Evolutionary conservation across 768 basidiomycete species (phyloP), one percentile per base, ranked within the genome.

Genomic region (Lanmaoa pseudosensibilis): DNA sequence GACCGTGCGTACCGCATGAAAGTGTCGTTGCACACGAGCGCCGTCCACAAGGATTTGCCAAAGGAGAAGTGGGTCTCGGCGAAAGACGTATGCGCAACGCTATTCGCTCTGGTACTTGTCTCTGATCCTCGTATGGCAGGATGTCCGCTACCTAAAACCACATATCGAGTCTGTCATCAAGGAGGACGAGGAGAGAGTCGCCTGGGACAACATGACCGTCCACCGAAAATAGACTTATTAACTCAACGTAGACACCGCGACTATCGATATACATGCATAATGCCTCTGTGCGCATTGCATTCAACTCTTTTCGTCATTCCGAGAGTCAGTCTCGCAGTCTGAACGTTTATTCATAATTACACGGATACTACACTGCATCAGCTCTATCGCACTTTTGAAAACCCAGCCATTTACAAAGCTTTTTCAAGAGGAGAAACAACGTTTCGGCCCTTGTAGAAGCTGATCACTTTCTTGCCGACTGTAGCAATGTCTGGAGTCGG

Each of bases 1-100:
- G 95, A 97, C 81, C 92, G 97, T 58, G 84, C 85, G 54, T 97
- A 78, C 83, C 90, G 97, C 59, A 77, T 95, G 73, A 92, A 93
- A 71, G 76, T 85, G n/a, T 88, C 90, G 25, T 33, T 73, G 18
- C 93, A 96, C 52, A 80, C 83, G 53, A 87, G 87, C 54, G 80
- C 93, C 54, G 74, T 91, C 45, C 95, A 98, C 74, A 80, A 83
- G 48, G 80, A 84, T 27, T 81, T 98, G 18, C 83, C 92, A 57
- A 88, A 91, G 72, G 86, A 86, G 19, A 78, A 93, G 70, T 94
- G 92, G 93, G 77, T 81, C 47, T 83, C 81, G 56, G 75, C 83
- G 2, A 81, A 83, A 59, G 88, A 97, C 75, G 96, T 97, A 66
- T 47, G 84, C 56, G 13, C 18, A 54, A 21, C 25, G 3, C 36